Percentiles rank a stretch among this genome's conserved stretches.
phyloP scores from a whole-genome alignment of 1,139 yeast genomes.

The Sugiyamaella neomexicana region DNA sequence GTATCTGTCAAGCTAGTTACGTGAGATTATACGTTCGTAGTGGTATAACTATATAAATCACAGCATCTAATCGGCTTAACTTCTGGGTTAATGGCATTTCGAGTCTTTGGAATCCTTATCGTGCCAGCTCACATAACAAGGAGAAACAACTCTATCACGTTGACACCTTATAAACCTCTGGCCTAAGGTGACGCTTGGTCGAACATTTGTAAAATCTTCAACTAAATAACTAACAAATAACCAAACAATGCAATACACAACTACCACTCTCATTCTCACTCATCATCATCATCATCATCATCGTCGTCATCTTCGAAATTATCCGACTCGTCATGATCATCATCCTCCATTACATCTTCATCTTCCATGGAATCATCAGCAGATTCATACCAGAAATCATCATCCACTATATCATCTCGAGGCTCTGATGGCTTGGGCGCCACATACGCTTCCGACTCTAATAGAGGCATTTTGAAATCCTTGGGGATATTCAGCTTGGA shows the following conservation, averaged over 20 bases:
- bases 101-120: too few species aligned
- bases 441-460: constrained; percentile 58
- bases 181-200: too few species aligned
- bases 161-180: too few species aligned
- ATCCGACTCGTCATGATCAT: constrained; percentile 37
- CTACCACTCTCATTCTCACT: neutral
- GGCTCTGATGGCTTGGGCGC: constrained; percentile 45
- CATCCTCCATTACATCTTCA: constrained; percentile 38
- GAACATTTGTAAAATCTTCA: neutral
- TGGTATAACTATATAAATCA: too few species aligned
- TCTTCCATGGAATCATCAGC: constrained; percentile 64
- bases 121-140: too few species aligned
- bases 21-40: too few species aligned
- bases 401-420: constrained; percentile 72
- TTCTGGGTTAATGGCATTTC: too few species aligned
- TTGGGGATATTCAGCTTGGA: constrained; percentile 83
- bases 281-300: constrained; percentile 31
- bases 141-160: too few species aligned
- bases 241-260: neutral
- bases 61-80: too few species aligned
- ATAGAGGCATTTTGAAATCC: constrained; percentile 76
- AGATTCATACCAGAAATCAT: constrained; percentile 83
- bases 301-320: constrained; percentile 33
- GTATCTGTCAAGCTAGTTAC: too few species aligned
- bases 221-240: neutral